Base-by-base conservation (phyloP, 179 eudicot genomes). In the Sideroxylon spinosum region DNA sequence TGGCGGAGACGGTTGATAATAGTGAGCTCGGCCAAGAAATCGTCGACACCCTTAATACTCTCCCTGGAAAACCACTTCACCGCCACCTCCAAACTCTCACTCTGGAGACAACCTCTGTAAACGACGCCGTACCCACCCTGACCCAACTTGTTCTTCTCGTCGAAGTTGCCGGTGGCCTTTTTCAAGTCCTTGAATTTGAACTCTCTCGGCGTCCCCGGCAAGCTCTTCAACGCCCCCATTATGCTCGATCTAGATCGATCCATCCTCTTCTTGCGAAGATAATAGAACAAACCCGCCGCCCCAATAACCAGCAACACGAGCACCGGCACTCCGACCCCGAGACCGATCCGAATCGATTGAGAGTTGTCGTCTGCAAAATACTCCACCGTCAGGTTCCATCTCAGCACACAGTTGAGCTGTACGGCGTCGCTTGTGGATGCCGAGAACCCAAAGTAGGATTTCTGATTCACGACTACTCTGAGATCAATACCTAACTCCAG, bases 1-100 rank as follows among this genome's bases (percentile, higher is more conserved):
- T 94, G 98, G 4, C 97, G 90, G 81, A 93, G 90, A n/a, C 91
- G 87, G 52, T 93, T 94, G 67, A 94, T 92, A 14, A 93, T 94
- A 5, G 97, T 93, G 61, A 94, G 91, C 82, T 94, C 98, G 16
- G 91, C 82, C 86, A 94, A 86, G 85, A 94, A 93, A 88, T 94
- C 97, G 65, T 88, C 97, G 13, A 86, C 85, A 22, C 97, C 90
- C 78, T 92, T 91, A n/a, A 92, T 72, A 50, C 86, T 90, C 78
- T 87, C 99, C 68, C 99, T 88, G 0, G 90, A 84, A 57, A 95
- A 93, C 81, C 87, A 83, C 81, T 95, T 95, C 1, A 93, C 97
- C 2, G 99, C 99, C 32, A 93, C 91, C 72, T 90, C 92, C 64
- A 80, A 20, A 57, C 81, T 81, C 76, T 93, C 97, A 55, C 23